Conservation (phyloP, 2,329 filamentous ascomycete species). For the Atkinsonella hypoxylon region DNA sequence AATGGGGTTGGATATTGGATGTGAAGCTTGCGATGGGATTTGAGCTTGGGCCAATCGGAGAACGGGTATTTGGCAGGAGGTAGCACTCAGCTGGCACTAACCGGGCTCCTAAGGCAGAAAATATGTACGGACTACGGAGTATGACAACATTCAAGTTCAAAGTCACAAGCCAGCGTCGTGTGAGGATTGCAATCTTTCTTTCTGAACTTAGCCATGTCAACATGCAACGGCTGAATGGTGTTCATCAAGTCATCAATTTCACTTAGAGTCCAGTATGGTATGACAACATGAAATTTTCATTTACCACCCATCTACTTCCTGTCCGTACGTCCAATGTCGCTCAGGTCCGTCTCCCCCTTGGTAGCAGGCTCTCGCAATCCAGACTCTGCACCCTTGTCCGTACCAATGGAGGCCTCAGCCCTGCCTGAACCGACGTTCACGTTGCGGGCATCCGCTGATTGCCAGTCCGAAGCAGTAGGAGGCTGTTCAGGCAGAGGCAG, state of each 20-base stretch:
- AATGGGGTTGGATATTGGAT: neutral
- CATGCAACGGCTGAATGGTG: no score
- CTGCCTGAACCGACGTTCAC: conserved; percentile 48
- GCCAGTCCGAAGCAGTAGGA: conserved; percentile 64
- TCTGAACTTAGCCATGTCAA: neutral
- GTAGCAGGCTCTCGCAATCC: conserved; percentile 50
- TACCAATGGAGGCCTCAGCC: conserved; percentile 35
- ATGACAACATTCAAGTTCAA: no score
- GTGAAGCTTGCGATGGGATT: neutral
- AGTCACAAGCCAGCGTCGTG: neutral
- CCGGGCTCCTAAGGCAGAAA: no score
- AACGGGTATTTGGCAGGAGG: neutral
- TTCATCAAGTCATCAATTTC: neutral
- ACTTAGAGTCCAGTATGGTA: neutral
- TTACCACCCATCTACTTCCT: neutral
- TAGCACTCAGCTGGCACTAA: no score
- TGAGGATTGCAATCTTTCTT: neutral
- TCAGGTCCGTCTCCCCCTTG: conserved; percentile 42
- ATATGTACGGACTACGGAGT: no score
- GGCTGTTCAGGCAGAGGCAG: conserved; percentile 72
- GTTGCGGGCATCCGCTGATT: conserved; percentile 55
- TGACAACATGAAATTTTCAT: neutral
- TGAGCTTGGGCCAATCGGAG: neutral
- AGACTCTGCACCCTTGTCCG: conserved; percentile 32
- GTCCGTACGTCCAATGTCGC: conserved; percentile 42